These are phyloP conservation scores for Beauveria scarabaeidicola DNA, from an alignment of 2,329 filamentous ascomycete genomes.

Conservation along the genomic window DNA sequence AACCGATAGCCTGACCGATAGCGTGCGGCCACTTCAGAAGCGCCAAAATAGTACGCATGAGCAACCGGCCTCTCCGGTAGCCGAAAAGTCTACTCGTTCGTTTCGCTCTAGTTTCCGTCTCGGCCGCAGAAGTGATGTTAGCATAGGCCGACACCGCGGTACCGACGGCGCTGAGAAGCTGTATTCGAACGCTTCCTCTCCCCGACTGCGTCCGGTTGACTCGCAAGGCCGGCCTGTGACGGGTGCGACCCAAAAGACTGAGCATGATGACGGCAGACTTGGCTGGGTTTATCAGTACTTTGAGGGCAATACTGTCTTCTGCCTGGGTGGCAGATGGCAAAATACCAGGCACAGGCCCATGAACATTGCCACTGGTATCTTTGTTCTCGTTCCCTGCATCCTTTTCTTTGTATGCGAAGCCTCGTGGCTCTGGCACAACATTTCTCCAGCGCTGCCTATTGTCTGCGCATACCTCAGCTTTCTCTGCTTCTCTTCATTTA, in stretches of 20 bases:
- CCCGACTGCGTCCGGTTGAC: constrained; percentile 48
- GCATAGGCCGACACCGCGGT: constrained; percentile 42
- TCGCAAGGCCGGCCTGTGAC: constrained; percentile 16
- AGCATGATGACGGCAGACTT: constrained; percentile 17
- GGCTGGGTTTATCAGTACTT: constrained; percentile 86
- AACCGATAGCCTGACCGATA: constrained; percentile 62
- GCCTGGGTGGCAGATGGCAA: constrained; percentile 73
- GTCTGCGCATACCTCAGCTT: constrained; percentile 87
- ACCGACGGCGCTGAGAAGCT: constrained; percentile 70
- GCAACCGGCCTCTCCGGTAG: constrained; percentile 37
- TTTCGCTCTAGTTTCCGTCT: constrained; percentile 70
- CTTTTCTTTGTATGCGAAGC: constrained; percentile 84
- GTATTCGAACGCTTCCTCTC: constrained; percentile 72
- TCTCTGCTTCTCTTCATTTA: constrained; percentile 83
- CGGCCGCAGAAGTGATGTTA: constrained; percentile 44
- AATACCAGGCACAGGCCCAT: constrained; percentile 83
- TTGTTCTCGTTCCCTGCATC: constrained; percentile 68
- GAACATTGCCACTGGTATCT: constrained; percentile 74
- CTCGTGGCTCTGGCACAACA: constrained; percentile 74
- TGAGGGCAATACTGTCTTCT: constrained; percentile 87
- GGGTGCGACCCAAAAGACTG: constrained; percentile 20
- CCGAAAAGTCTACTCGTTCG: constrained; percentile 64
- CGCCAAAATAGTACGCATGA: constrained; percentile 25
- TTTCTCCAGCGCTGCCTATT: constrained; percentile 83
- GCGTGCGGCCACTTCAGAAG: constrained; percentile 63